Evolutionary conservation across 1,284 basidiomycete species (phyloP), one percentile per base, ranked within the genome.

Genomic region (Gomphus sp.): DNA sequence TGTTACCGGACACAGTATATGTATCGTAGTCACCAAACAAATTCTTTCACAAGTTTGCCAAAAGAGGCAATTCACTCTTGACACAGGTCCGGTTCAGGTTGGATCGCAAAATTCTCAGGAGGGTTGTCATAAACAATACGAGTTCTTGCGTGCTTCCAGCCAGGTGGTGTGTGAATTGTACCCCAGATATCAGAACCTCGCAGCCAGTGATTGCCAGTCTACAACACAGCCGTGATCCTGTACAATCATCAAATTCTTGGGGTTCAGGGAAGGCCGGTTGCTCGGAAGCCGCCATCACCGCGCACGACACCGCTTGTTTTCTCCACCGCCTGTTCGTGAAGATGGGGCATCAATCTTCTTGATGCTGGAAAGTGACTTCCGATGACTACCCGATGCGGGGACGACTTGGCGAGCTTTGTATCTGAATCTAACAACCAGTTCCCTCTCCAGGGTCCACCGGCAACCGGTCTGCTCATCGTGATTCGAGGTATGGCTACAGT

Each of bases 1-100:
- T 45, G 9, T 34, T 45, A 11, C 31, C 43, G 53, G 52, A 53
- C 52, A 53, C 7, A 31, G n/a, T n/a, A n/a, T 53, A 55, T 55
- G 53, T 55, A 55, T 55, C 43, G 53, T 55, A 55, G 11, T 18
- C 53, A 33, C 28, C 22, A 55, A 55, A 44, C 6, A 12, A 53
- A 39, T 39, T 31, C 52, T 31, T 43, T 22, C 44, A 45, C 25
- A 25, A 25, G 44, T 45, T 45, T 22, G 44, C 44, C 44, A n/a
- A 4, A 45, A 45, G 44, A 45, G 44, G 44, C 44, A 45, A 45
- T 25, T 2, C 44, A n/a, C 22, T 22, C 22, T 22, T 22, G n/a
- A 22, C 22, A 22, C 22, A 22, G 22, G 22, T 22, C 22, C 22
- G 22, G 22, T 22, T 22, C 22, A 22, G 22, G 22, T 22, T 22